phyloP scores from a whole-genome alignment of 495 filamentous ascomycete species.

The Aspergillus asperescens region DNA sequence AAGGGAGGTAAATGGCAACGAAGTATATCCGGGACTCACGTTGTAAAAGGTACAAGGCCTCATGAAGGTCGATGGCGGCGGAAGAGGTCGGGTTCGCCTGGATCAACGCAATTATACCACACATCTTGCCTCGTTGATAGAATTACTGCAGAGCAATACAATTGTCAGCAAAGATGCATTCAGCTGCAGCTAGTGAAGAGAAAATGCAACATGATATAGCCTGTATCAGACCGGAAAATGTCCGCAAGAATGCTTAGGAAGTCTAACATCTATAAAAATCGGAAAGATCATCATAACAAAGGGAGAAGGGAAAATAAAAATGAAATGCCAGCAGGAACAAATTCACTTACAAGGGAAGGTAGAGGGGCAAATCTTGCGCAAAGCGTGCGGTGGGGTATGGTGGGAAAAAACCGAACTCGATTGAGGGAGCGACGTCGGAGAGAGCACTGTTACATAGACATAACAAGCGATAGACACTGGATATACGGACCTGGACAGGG shows the following conservation, averaged over 20 bases:
- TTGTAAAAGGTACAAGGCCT: constrained; percentile 83
- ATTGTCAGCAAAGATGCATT: constrained; percentile 16
- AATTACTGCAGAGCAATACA: constrained; percentile 14
- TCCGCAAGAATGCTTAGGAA: constrained; percentile 46
- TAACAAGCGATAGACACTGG: constrained; percentile 14
- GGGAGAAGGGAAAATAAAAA: constrained; percentile 9
- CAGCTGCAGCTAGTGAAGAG: constrained; percentile 5
- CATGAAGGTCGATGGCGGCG: constrained; percentile 78
- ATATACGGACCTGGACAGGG: constrained; percentile 3
- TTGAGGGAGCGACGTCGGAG: constrained; percentile 11
- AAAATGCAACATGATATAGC: constrained; percentile 14
- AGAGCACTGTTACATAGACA: constrained; percentile 15
- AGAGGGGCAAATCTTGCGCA: constrained; percentile 13
- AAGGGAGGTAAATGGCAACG: not conserved
- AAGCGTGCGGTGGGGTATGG: constrained; percentile 17
- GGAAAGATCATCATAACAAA: constrained; percentile 44
- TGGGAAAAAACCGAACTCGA: constrained; percentile 10
- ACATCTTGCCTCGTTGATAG: constrained; percentile 52
- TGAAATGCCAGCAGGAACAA: not conserved
- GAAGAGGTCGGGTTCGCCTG: constrained; percentile 59
- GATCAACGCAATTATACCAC: constrained; percentile 80
- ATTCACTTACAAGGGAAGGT: not conserved
- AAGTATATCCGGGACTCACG: constrained; percentile 39
- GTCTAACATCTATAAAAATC: constrained; percentile 49
- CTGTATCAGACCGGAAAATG: constrained; percentile 39